Conservation (phyloP, 2,329 filamentous ascomycete genomes). For the Grosmannia clavigera region DNA sequence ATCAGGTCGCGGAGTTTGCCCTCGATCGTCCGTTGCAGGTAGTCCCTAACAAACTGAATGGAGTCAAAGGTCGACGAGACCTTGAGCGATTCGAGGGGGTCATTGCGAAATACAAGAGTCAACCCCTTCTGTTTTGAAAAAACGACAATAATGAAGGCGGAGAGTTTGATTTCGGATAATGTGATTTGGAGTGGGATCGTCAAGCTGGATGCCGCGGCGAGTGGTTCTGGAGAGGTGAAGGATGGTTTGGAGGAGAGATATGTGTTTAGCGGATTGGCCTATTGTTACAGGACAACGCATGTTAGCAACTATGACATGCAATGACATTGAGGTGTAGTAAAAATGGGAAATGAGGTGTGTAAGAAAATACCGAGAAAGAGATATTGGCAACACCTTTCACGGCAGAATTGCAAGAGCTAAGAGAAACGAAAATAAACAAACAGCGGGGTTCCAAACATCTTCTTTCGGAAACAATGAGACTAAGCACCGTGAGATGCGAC, state of each 20-base stretch:
- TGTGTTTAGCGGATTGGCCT: conserved; percentile 93
- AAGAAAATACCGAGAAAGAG: background rate
- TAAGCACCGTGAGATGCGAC: background rate
- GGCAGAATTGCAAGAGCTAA: background rate
- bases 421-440: background rate
- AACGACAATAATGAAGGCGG: conserved; percentile 92
- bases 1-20: conserved; percentile 82
- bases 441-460: background rate
- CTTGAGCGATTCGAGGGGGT: conserved; percentile 93
- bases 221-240: conserved; percentile 84
- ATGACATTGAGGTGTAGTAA: background rate
- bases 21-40: conserved; percentile 92
- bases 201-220: conserved; percentile 81
- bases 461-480: background rate
- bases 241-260: conserved; percentile 82
- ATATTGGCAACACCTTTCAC: background rate
- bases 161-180: conserved; percentile 86
- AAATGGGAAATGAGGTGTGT: background rate
- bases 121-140: conserved; percentile 96
- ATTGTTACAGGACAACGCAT: conserved; percentile 7
- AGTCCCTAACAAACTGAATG: conserved; percentile 95
- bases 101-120: conserved; percentile 94
- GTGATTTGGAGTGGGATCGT: conserved; percentile 98
- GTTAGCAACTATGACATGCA: conserved; percentile 25
- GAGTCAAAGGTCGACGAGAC: conserved; percentile 98